These are phyloP conservation scores for Ammopiptanthus mongolicus DNA, from an alignment of 306 rosid species.

Conservation along the genomic window DNA sequence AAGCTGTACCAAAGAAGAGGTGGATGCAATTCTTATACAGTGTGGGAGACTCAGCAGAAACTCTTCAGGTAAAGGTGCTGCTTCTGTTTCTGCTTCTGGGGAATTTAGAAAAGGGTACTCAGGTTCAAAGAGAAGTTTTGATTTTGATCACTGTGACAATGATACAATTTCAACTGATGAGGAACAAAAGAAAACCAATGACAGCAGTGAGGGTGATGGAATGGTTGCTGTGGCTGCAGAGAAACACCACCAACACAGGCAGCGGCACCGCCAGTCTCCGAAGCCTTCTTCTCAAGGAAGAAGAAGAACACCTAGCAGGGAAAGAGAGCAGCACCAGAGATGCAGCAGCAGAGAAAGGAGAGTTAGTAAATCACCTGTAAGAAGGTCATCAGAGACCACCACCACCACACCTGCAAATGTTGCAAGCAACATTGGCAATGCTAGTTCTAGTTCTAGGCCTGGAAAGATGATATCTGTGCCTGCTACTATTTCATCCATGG, in stretches of 20 bases:
- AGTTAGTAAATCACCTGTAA: slow-evolving; percentile 81
- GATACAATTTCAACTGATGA: slow-evolving; percentile 32
- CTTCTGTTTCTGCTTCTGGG: slow-evolving; percentile 24
- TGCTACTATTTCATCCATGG: slow-evolving; percentile 67
- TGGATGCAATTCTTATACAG: slow-evolving; percentile 88
- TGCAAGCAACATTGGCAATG: slow-evolving; percentile 6
- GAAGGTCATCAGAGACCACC: slow-evolving; percentile 55
- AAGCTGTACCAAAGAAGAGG: slow-evolving; percentile 89
- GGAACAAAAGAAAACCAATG: slow-evolving; percentile 24
- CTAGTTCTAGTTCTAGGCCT: slow-evolving; percentile 44
- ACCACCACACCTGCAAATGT: background rate
- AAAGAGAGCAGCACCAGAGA: slow-evolving; percentile 61
- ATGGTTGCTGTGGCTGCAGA: slow-evolving; percentile 14
- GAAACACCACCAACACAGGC: slow-evolving; percentile 36
- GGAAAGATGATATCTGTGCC: slow-evolving; percentile 98
- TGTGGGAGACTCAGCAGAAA: slow-evolving; percentile 93
- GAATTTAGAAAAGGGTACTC: slow-evolving; percentile 60
- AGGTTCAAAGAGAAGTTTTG: slow-evolving; percentile 75
- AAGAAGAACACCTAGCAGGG: slow-evolving; percentile 93
- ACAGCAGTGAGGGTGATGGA: slow-evolving; percentile 29
- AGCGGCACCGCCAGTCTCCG: slow-evolving; percentile 51
- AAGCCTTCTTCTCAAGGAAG: slow-evolving; percentile 54
- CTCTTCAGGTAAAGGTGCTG: slow-evolving; percentile 63
- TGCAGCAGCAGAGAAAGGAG: slow-evolving; percentile 82
- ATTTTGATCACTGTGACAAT: slow-evolving; percentile 56